phyloP scores from a whole-genome alignment of 2,329 filamentous ascomycete species.

The Dothiorella sarmentorum region DNA sequence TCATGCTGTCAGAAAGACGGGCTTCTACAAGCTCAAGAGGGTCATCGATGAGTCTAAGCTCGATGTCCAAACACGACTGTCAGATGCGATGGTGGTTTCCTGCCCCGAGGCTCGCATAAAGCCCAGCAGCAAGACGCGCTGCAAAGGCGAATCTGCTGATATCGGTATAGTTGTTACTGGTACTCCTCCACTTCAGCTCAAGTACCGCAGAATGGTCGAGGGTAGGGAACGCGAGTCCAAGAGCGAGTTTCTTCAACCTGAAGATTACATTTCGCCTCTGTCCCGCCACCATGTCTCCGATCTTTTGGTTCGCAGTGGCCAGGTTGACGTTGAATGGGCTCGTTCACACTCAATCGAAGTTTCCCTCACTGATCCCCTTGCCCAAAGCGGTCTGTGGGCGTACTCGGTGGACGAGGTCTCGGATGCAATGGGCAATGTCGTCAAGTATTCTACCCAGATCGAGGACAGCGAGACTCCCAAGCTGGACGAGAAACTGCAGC shows the following conservation, averaged over 20 bases:
- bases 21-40: constrained; percentile 78
- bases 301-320: constrained; percentile 54
- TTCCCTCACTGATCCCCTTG: constrained; percentile 85
- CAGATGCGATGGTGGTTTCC: constrained; percentile 77
- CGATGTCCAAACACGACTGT: constrained; percentile 73
- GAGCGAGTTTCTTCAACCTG: constrained; percentile 89
- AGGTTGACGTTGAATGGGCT: constrained; percentile 77
- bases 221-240: constrained; percentile 72
- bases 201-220: constrained; percentile 86
- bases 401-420: constrained; percentile 90
- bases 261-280: constrained; percentile 76
- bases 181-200: constrained; percentile 85
- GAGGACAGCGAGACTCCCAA: constrained; percentile 66
- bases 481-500: constrained; percentile 51
- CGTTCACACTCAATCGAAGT: constrained; percentile 71
- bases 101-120: constrained; percentile 79
- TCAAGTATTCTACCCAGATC: constrained; percentile 64
- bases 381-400: constrained; percentile 73
- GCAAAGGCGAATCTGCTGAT: constrained; percentile 83
- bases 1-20: constrained; percentile 77
- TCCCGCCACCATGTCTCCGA: constrained; percentile 57
- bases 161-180: constrained; percentile 79
- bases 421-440: constrained; percentile 83
- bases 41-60: constrained; percentile 93
- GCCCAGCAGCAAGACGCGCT: constrained; percentile 64